Base-by-base conservation (phyloP, 2,329 filamentous ascomycete genomes). In the Fusarium brachygibbosum region DNA sequence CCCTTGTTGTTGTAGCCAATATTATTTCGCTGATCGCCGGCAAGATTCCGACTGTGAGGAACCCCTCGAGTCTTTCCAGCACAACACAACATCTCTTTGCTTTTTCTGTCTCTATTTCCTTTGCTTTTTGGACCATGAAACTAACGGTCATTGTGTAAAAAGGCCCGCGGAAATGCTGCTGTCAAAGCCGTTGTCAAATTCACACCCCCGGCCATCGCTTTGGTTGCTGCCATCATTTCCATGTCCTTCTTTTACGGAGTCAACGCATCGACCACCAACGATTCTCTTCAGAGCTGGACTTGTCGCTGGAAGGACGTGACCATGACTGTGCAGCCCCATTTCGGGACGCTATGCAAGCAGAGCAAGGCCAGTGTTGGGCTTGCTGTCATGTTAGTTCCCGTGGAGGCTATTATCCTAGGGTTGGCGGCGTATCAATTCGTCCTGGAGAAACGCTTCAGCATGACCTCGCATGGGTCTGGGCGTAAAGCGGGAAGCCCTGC, bases 211-310 rank as follows among this genome's bases (percentile, higher is more conserved):
- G 57, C 71, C 17, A 38, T 76, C n/a, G 75, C 71, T 21, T 72
- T 82, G 53, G 64, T 78, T 48, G 76, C 76, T 14, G 82, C 85
- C 38, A 75, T 89, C 50, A 79, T 88, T 57, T 83, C 84, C 65
- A 84, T 88, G 73, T 79, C 82, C 52, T 83, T 90, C 76, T 88
- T 87, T 76, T 90, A 88, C 73, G 81, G 81, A 56, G 81, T 87
- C 76, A 86, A 88, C 69, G 76, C 82, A 19, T 89, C 87, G 5
- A 78, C 77, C 16, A 81, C 80, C 11, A 79, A 80, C 61, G 86
- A 88, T 74, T 87, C 86, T 9, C 77, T 90, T 13, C 81, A 89
- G 73, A 88, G 86, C 76, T 90, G 88, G 88, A 86, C 83, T 40
- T 90, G 88, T 76, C 86, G 86, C 66, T 90, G 88, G 88, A 77